phyloP scores from a whole-genome alignment of 192 early-diverging fungal species.

The Rhizophagus sp. region DNA sequence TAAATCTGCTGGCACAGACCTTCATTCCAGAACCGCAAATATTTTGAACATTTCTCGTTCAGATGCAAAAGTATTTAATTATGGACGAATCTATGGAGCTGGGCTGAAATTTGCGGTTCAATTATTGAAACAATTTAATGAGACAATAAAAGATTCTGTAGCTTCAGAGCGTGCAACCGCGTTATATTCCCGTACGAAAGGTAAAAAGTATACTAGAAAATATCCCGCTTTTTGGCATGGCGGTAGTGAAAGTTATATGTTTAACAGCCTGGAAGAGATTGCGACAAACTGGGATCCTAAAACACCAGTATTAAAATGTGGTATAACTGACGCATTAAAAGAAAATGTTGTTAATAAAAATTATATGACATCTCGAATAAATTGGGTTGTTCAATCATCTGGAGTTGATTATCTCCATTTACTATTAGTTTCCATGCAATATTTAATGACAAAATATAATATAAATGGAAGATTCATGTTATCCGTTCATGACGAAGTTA shows the following conservation, averaged over 20 bases:
- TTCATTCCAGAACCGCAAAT: slow-evolving; percentile 89
- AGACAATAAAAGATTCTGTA: slow-evolving; percentile 63
- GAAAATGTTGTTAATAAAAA: slow-evolving; percentile 54
- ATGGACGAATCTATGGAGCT: slow-evolving; percentile 94
- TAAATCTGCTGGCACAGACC: slow-evolving; percentile 84
- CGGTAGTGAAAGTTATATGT: slow-evolving; percentile 92
- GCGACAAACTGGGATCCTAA: slow-evolving; percentile 69
- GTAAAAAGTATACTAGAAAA: slow-evolving; percentile 48
- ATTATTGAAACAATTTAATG: slow-evolving; percentile 78
- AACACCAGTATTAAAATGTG: slow-evolving; percentile 87
- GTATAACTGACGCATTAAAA: slow-evolving; percentile 84
- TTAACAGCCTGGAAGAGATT: slow-evolving; percentile 86
- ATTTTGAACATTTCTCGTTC: slow-evolving; percentile 88
- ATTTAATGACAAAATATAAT: slow-evolving; percentile 73
- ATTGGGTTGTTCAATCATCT: slow-evolving; percentile 98
- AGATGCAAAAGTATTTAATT: slow-evolving; percentile 94
- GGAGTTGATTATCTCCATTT: slow-evolving; percentile 97
- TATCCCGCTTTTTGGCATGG: slow-evolving; percentile 73
- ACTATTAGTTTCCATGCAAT: slow-evolving; percentile 83
- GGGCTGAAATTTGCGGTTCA: slow-evolving; percentile 80
- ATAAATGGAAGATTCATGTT: slow-evolving; percentile 87
- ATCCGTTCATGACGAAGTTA: slow-evolving; percentile 93
- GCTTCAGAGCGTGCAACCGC: slow-evolving; percentile 65
- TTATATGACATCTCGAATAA: slow-evolving; percentile 86
- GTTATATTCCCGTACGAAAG: slow-evolving; percentile 86